Conservation (phyloP, 2,329 filamentous ascomycete genomes). For the Gyromitra esculenta region DNA sequence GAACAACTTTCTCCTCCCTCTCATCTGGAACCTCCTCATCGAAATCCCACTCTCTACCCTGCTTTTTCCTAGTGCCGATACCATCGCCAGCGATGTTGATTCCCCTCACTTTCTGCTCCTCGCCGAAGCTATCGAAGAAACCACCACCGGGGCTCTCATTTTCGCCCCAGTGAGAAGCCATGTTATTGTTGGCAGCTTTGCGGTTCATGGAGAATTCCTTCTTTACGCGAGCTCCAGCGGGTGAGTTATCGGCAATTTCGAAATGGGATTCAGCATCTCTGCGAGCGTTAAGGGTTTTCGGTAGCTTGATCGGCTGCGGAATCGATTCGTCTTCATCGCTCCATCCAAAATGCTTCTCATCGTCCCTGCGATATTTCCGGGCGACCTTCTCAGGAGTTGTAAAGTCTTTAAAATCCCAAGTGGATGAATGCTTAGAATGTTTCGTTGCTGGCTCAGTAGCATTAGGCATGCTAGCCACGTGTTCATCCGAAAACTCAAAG, state of each 20-base stretch:
- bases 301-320: conserved; percentile 66
- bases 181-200: conserved; percentile 76
- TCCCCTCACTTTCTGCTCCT: conserved; percentile 52
- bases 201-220: conserved; percentile 68
- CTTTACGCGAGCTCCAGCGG: conserved; percentile 62
- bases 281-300: conserved; percentile 68
- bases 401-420: conserved; percentile 92
- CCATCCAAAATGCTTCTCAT: conserved; percentile 79
- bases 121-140: conserved; percentile 53
- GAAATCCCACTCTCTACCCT: conserved; percentile 48
- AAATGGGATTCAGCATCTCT: conserved; percentile 84
- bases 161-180: conserved; percentile 70
- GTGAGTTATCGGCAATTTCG: conserved; percentile 75
- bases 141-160: conserved; percentile 60
- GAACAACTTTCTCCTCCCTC: conserved; percentile 26
- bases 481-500: conserved; percentile 79
- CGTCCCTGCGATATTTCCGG: conserved; percentile 71
- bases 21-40: conserved; percentile 42
- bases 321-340: conserved; percentile 72
- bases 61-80: conserved; percentile 54
- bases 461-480: conserved; percentile 54
- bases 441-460: conserved; percentile 53
- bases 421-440: conserved; percentile 73
- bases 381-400: conserved; percentile 80
- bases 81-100: conserved; percentile 56